Conservation (phyloP, 2,329 filamentous ascomycete species). For the Venturia oleaginea region DNA sequence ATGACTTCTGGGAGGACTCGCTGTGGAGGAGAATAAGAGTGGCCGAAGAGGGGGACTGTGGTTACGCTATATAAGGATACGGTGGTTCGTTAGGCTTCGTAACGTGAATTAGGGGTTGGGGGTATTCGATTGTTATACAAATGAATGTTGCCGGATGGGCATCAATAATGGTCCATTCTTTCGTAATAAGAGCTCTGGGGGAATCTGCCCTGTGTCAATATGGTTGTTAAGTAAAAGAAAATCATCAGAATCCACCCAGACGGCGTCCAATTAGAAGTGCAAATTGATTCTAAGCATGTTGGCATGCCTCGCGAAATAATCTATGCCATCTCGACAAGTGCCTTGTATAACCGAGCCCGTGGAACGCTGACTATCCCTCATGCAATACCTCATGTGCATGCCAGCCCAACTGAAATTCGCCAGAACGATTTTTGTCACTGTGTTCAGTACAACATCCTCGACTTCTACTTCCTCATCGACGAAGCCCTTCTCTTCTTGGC, state of each 20-base stretch:
- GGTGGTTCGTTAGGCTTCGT: no score
- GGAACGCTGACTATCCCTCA: neutral
- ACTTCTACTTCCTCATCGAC: constrained; percentile 68
- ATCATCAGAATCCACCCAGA: no score
- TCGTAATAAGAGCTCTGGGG: neutral
- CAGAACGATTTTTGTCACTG: constrained; percentile 4
- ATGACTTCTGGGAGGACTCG: no score
- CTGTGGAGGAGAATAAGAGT: no score
- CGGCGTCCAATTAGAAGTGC: neutral
- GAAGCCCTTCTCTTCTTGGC: constrained; percentile 93
- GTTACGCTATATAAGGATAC: no score
- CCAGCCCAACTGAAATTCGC: neutral
- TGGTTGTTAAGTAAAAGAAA: no score
- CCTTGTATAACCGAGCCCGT: neutral
- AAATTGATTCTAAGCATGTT: constrained; percentile 6
- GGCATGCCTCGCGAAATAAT: neutral
- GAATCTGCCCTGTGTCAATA: no score
- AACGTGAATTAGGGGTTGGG: no score
- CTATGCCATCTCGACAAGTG: neutral
- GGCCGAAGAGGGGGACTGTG: no score
- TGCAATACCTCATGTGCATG: neutral
- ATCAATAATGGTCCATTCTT: no score
- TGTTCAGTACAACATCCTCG: constrained; percentile 23
- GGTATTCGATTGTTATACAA: no score
- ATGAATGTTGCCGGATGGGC: no score